Evolutionary conservation across 345 rosid genomes (phyloP), one percentile per base, ranked within the genome.

Genomic region (Conringia planisiliqua): DNA sequence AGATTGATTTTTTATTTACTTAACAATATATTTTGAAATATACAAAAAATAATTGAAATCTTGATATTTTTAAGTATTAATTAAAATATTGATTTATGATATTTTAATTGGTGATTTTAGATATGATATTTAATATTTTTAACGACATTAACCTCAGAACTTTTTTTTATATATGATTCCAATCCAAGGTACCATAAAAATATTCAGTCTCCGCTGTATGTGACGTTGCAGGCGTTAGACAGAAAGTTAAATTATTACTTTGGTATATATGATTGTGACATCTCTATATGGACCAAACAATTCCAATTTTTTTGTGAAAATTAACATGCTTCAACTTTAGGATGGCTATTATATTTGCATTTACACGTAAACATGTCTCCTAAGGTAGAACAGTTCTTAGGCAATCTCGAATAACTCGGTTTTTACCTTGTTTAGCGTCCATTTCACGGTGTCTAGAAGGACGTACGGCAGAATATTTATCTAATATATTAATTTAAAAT

Each of bases 361-460:
- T 20, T 32, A 55, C 48, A 55, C 50, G 78, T 73, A 73, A 55
- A 35, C 78, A 56, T 74, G 60, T 66, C 78, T 12, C 72, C 8
- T 44, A 52, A 33, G n/a, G 32, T 57, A 66, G 51, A 66, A 66
- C 2, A 20, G 57, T 35, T 74, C 51, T 35, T 2, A 17, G 10
- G 14, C 10, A 29, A 6, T 20, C 55, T 32, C 13, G 18, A 57
- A 22, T 7, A 24, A 65, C 58, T 65, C 29, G 58, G 44, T 35
- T 59, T 20, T 16, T 32, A 57, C 20, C 14, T 18, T 54, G 51
- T 6, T 35, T 14, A 11, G 2, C 72, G 72, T 66, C 17, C 58
- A 24, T 24, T 66, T 44, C 33, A 56, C 51, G 70, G 50, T 58
- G 30, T 42, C 35, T 29, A 27, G 16, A 50, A 71, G 33, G 38